Percentiles rank a stretch among this genome's conserved stretches.
phyloP scores from a whole-genome alignment of 768 basidiomycete species.

The Sarcodon sp. region DNA sequence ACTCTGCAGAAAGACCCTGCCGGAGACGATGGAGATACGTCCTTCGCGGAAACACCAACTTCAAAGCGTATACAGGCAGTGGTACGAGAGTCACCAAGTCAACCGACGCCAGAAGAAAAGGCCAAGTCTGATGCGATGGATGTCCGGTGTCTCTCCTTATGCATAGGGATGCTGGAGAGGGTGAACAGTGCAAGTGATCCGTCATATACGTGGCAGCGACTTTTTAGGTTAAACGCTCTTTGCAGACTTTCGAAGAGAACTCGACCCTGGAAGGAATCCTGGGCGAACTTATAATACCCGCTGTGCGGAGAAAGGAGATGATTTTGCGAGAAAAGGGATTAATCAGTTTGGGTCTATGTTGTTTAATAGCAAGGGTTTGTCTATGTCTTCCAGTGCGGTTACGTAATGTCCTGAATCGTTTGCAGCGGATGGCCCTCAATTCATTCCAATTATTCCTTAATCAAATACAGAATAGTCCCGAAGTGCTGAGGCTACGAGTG shows the following conservation, averaged over 20 bases:
- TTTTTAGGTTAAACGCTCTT: not conserved
- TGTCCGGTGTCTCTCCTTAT: slow-evolving; percentile 60
- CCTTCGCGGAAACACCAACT: slow-evolving; percentile 17
- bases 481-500: slow-evolving; percentile 53
- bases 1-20: slow-evolving; percentile 11
- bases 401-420: not conserved
- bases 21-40: slow-evolving; percentile 21
- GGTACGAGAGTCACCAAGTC: slow-evolving; percentile 20
- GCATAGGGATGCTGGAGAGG: slow-evolving; percentile 76
- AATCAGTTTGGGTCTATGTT: slow-evolving; percentile 70
- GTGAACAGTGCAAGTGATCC: slow-evolving; percentile 58
- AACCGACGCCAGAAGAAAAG: slow-evolving; percentile 49
- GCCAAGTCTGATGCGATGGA: slow-evolving; percentile 50
- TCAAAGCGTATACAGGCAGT: slow-evolving; percentile 10
- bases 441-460: slow-evolving; percentile 75
- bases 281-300: slow-evolving; percentile 82
- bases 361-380: slow-evolving; percentile 65
- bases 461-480: slow-evolving; percentile 55
- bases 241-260: slow-evolving; percentile 49
- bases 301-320: slow-evolving; percentile 80
- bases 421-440: slow-evolving; percentile 43
- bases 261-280: slow-evolving; percentile 53
- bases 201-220: slow-evolving; percentile 5
- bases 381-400: not conserved
- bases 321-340: slow-evolving; percentile 72